phyloP scores from a whole-genome alignment of 2,329 filamentous ascomycete species.

The Penicillium digitatum region DNA sequence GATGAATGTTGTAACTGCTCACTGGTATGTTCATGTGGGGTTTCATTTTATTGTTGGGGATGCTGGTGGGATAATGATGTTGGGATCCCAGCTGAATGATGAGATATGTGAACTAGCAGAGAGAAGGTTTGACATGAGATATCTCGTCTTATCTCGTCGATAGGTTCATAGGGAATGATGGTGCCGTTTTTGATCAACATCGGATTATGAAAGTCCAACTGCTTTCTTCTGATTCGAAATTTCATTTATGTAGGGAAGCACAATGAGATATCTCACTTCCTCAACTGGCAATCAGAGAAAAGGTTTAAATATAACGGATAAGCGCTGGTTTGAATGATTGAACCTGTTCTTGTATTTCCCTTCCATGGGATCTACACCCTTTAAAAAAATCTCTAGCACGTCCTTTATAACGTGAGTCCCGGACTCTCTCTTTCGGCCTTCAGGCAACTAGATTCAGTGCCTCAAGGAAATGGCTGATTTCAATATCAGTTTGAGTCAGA shows the following conservation, averaged over 20 bases:
- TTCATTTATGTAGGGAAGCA: background rate
- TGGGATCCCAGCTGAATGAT: background rate
- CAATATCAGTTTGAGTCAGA: background rate
- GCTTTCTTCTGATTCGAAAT: background rate
- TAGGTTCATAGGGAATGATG: background rate
- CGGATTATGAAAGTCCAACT: background rate
- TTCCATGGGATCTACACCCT: background rate
- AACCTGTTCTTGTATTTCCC: background rate
- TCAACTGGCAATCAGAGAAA: background rate
- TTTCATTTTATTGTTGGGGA: background rate
- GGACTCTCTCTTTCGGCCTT: no score
- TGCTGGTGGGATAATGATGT: background rate
- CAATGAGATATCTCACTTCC: background rate
- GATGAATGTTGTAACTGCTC: background rate
- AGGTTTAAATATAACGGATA: background rate
- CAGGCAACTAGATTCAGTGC: background rate
- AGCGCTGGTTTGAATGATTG: background rate
- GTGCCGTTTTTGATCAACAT: background rate
- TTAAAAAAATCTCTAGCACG: background rate
- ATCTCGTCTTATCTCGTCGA: background rate
- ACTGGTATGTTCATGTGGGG: background rate
- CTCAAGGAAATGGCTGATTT: background rate
- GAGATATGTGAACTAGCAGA: background rate
- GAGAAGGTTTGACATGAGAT: background rate
- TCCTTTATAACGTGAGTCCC: background rate